Evolutionary conservation across 2,329 filamentous ascomycete species (phyloP).

Genomic region (Paradendryphiella salina): DNA sequence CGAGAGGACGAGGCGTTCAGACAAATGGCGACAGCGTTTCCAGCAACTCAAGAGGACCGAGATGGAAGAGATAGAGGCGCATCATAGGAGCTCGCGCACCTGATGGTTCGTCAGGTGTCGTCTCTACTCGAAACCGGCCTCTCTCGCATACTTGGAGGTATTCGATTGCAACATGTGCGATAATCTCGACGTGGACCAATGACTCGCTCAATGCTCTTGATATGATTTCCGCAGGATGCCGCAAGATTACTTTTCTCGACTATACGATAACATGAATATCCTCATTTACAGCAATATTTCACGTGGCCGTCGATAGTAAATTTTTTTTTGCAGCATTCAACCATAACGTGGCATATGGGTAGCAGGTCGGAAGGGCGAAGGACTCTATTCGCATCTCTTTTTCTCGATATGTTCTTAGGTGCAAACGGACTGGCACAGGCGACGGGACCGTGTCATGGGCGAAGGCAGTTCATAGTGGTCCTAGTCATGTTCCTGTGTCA

Average conservation of each 20-base stretch:
- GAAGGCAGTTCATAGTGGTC: conserved; percentile 2
- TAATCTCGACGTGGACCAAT: no score
- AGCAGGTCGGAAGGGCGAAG: not conserved
- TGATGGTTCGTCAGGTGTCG: not conserved
- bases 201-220: not conserved
- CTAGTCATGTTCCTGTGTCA: not conserved
- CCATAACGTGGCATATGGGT: not conserved
- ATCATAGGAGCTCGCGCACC: conserved; percentile 19
- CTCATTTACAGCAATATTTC: not conserved
- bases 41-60: conserved; percentile 38
- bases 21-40: conserved; percentile 46
- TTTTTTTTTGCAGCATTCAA: not conserved
- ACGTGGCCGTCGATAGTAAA: not conserved
- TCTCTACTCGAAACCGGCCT: no score
- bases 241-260: not conserved
- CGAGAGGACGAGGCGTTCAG: conserved; percentile 41
- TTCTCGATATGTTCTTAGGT: not conserved
- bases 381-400: conserved; percentile 1
- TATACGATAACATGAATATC: not conserved
- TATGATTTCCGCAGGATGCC: conserved; percentile 1
- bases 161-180: no score
- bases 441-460: not conserved
- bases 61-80: conserved; percentile 32
- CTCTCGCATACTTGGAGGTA: no score
- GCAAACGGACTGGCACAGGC: not conserved